Evolutionary conservation across 1,284 basidiomycete species (phyloP).

Genomic region (Boletellus deceptivus): DNA sequence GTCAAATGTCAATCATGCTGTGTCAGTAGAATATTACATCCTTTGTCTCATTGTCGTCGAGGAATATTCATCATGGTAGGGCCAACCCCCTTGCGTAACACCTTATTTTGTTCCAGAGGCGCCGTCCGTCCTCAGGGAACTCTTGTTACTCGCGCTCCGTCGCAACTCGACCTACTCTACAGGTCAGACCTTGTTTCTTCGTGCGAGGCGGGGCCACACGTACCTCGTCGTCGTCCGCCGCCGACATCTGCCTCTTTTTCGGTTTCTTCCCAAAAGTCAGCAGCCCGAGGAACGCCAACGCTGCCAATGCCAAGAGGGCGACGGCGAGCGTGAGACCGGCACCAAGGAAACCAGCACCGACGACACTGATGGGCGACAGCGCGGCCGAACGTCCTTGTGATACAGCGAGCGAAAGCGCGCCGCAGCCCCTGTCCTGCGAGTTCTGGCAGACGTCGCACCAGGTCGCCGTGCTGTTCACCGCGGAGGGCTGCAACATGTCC

Average conservation of each 20-base stretch:
- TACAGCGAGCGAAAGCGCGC: conserved; percentile 41
- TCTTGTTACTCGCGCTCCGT: conserved; percentile 13
- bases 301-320: conserved; percentile 38
- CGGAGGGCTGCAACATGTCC: conserved; percentile 38
- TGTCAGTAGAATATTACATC: conserved; percentile 15
- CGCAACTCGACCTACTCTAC: conserved; percentile 25
- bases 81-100: conserved; percentile 2
- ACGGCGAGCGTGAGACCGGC: conserved; percentile 56
- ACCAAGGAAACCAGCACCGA: conserved; percentile 66
- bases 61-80: conserved; percentile 1
- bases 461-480: conserved; percentile 50
- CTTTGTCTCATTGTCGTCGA: background rate
- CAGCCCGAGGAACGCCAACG: conserved; percentile 46
- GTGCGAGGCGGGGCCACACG: background rate
- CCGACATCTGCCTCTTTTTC: background rate
- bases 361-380: conserved; percentile 45
- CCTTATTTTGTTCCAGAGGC: background rate
- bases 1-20: conserved; percentile 9
- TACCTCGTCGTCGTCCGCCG: conserved; percentile 22
- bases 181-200: conserved; percentile 4
- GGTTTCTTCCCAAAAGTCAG: conserved; percentile 37
- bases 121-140: background rate
- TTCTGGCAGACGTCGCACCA: conserved; percentile 65
- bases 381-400: conserved; percentile 30
- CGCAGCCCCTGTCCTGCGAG: conserved; percentile 55